Evolutionary conservation across 1,139 yeast species (phyloP).

Genomic region (Debaryomyces psychrophilus): DNA sequence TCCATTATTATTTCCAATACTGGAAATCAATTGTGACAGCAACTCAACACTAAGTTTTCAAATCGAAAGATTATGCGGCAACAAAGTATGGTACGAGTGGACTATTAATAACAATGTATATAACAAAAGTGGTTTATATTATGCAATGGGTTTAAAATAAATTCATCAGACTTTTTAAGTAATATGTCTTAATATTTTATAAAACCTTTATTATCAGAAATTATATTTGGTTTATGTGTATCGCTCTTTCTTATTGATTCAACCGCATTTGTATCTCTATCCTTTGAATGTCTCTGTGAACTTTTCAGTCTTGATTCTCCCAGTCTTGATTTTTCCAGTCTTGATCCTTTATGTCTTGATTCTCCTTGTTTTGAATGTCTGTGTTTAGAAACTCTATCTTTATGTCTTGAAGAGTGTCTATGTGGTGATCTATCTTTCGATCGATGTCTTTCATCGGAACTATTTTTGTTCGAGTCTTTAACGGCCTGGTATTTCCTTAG

Average conservation of each 20-base stretch:
- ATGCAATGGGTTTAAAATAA: conserved; percentile 30
- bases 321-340: too few relatives aligned
- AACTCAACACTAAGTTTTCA: conserved; percentile 55
- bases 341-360: neutral
- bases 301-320: neutral
- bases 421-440: conserved; percentile 15
- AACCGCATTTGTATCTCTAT: neutral
- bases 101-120: conserved; percentile 32
- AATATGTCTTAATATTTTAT: neutral
- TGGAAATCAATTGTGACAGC: conserved; percentile 47
- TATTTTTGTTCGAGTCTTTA: conserved; percentile 11
- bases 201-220: neutral
- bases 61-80: conserved; percentile 32
- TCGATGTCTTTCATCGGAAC: conserved; percentile 13
- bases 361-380: neutral
- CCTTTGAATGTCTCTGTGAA: neutral
- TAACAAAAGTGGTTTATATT: conserved; percentile 26
- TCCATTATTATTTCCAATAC: conserved; percentile 75
- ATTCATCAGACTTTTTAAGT: neutral
- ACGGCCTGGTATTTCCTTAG: conserved; percentile 24
- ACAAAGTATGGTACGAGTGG: conserved; percentile 78
- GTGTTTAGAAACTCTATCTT: neutral
- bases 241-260: neutral
- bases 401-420: neutral
- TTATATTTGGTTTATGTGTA: neutral